Evolutionary conservation across 768 basidiomycete genomes (phyloP), one percentile per base, ranked within the genome.

Genomic region (Tulasnella sp.): DNA sequence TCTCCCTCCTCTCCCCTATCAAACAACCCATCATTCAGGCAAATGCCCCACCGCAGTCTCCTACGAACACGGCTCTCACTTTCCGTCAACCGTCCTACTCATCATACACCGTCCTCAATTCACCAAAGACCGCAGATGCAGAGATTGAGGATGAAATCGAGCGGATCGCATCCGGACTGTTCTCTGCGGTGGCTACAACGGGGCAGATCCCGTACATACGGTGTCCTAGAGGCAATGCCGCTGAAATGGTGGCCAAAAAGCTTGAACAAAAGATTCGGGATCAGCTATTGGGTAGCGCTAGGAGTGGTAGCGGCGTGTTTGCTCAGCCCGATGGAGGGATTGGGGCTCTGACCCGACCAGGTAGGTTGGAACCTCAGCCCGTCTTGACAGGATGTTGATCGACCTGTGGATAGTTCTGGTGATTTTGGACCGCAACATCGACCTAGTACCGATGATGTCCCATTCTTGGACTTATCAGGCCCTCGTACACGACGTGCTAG

Each of bases 381-480:
- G 42, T 47, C 22, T 29, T 36, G n/a, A 44, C 37, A 7, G 5
- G 40, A 59, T 66, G 3, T 19, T 62, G 26, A 16, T 73, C 62
- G 76, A 74, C 73, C 14, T 76, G n/a, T 68, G 6, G 44, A 52
- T 76, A 97, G 95, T 99, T 64, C 84, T 99, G 8, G 88, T 98
- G 68, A 89, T 99, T 70, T 83, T 99, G 62, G 97, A 99, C 79
- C 86, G 97, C 32, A 98, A 98, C 77, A 84, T 98, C 70, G 97
- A 99, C 78, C 84, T 99, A 16, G 91, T 94, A 1, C 90, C 97
- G 8, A 92, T 95, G 84, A 79, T 99, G 22, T 90, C 92, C 1
- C 97, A 99, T 77, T 95, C 95, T 2, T 99, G 97, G 97, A 98
- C 97, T 42, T 99, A 99, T 77, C 97, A 99, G 81, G 94, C 97